Base-by-base conservation (phyloP, 768 basidiomycete genomes). In the Lactifluus hygrophoroides region DNA sequence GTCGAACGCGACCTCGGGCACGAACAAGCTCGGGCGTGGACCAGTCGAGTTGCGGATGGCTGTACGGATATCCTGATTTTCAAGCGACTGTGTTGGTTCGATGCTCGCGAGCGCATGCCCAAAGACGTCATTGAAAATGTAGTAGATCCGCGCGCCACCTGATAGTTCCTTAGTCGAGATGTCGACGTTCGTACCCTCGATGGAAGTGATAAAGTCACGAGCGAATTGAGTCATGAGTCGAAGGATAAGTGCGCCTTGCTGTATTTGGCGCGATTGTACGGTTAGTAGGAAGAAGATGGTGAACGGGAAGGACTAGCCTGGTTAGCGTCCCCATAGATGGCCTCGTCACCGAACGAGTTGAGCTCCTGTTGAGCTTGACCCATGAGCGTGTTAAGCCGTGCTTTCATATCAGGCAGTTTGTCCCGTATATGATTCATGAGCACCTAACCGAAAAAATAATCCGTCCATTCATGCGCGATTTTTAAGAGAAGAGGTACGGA, bases 381-480 rank as follows among this genome's bases (percentile, higher is more conserved):
- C 91, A 98, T 98, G 23, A 97, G 75, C 3, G 96, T 99, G 69
- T 98, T 99, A 59, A 99, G 74, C 19, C 94, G 81, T 16, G 96
- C 96, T 71, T 99, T 99, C 96, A 99, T 98, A 71, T 99, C 96
- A 0, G 96, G 96, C 37, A 99, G 79, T 72, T 98, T 99, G 68
- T 99, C 96, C 58, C 96, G 84, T 63, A 99, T 98, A 69, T 99
- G 96, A 69, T 90, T 91, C 81, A 99, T 85, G 60, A 99, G 74
- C 32, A 97, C 93, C 90, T 86, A 38, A 19, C 17, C 32, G 16
- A 28, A 47, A 48, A n/a, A n/a, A 40, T 28, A 32, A 32, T 13
- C 21, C 10, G 11, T 23, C 11, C 3, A 19, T 23, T 38, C 28
- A 3, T 43, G 42, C 42, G 21, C 25, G 47, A 23, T 23, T 25